These are phyloP conservation scores for Dendrobium nobile DNA, from an alignment of 106 monocot species.

Conservation along the genomic window DNA sequence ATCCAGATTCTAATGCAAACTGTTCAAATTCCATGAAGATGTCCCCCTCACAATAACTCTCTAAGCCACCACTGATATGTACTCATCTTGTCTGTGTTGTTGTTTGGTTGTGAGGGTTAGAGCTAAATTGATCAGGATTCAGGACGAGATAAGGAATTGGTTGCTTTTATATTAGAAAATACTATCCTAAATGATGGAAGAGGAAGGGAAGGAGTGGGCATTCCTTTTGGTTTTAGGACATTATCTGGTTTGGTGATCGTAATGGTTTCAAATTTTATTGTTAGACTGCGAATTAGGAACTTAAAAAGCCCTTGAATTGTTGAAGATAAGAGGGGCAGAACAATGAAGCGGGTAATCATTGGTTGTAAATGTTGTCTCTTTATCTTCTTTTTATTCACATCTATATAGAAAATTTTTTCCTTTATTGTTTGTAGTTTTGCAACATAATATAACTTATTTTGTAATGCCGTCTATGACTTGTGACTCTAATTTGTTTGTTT, in stretches of 20 bases:
- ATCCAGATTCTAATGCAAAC: not conserved
- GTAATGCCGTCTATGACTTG: not conserved
- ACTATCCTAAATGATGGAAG: not conserved
- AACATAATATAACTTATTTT: not conserved
- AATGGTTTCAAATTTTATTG: not conserved
- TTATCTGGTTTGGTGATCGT: not conserved
- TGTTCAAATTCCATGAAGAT: not conserved
- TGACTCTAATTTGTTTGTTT: not conserved
- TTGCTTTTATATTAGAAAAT: not conserved
- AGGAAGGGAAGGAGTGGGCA: not conserved
- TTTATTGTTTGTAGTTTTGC: slow-evolving; percentile 2
- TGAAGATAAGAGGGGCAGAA: not conserved
- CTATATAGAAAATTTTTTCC: not conserved
- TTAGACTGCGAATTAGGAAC: not conserved
- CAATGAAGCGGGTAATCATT: not conserved
- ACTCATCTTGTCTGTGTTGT: not conserved
- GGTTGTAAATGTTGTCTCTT: not conserved
- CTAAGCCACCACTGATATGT: not conserved
- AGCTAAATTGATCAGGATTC: not conserved
- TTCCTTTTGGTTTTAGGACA: not conserved
- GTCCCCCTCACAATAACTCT: not conserved
- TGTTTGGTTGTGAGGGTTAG: not conserved
- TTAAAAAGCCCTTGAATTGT: not conserved
- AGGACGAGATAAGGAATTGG: not conserved
- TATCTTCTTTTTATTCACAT: not conserved